Base-by-base conservation (phyloP, 805 yeast species). In the Naumovozyma castellii region DNA sequence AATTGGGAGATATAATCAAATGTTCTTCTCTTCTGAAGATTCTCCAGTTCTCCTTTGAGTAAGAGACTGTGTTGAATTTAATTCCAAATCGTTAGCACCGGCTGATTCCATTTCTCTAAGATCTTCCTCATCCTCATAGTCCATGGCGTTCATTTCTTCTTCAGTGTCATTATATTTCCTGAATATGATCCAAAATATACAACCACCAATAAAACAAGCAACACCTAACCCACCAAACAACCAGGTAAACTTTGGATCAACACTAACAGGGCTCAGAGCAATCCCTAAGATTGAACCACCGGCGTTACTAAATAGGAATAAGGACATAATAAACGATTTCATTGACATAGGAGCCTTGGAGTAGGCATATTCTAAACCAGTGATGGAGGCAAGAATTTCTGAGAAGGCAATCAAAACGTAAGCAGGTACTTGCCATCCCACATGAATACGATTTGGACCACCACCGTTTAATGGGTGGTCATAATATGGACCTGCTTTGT, bases 361-460 rank as follows among this genome's bases (percentile, higher is more conserved):
- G 65, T 80, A 84, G 15, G 94, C 94, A 56, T 80, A 82, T 65
- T 84, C 92, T 50, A 80, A 72, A 51, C 90, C 92, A 17, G 92
- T 82, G 51, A 82, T 75, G 39, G 84, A 79, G 25, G 88, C 87
- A 50, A 84, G 73, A 48, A 83, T 82, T 62, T 84, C 94, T 14
- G 87, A 75, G 39, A 80, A 57, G 10, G 84, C 90, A 60, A 80
- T 76, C 46, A 84, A 64, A 33, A 80, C 71, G 61, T 83, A 84
- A 3, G 86, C 81, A 14, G 68, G 62, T 39, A 72, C 67, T 64
- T 82, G 88, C 44, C 76, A 67, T 47, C 84, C 84, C 47, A 84
- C 77, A 57, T 80, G 81, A 36, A 80, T 67, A 39, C 68, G 47
- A 35, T 56, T 56, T 30, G 56, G 58, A 32, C 49, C 44, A 33